A percentile compares a stretch with the other conserved stretches of the same genome.
These are phyloP conservation scores for Penicillium sp. DNA, from an alignment of 2,329 filamentous ascomycete species.

Conservation along the genomic window DNA sequence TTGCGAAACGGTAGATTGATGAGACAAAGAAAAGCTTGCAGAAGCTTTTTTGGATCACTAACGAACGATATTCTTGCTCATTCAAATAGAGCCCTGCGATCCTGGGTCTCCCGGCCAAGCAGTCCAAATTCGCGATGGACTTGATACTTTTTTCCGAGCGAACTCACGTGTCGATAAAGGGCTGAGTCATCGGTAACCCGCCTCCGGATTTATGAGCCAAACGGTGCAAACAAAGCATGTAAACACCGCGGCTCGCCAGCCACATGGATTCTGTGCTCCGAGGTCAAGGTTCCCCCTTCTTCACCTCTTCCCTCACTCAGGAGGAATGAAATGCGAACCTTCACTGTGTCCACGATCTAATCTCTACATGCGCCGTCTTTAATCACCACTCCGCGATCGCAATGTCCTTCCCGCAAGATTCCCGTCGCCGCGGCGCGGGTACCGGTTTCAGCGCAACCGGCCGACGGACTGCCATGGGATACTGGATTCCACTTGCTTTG, in stretches of 20 bases:
- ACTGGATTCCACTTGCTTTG: slow-evolving; percentile 83
- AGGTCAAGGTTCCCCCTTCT: slow-evolving; percentile 29
- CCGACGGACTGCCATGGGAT: slow-evolving; percentile 48
- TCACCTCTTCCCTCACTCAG: slow-evolving; percentile 12
- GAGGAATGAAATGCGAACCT: slow-evolving; percentile 32
- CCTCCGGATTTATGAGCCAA: slow-evolving; percentile 26
- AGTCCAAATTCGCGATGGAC: background rate
- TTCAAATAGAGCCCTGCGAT: too few species aligned
- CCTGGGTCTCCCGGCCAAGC: too few species aligned
- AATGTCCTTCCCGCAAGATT: slow-evolving; percentile 40
- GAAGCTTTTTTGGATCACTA: too few species aligned
- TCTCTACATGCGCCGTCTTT: slow-evolving; percentile 25
- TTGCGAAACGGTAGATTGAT: too few species aligned
- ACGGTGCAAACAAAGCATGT: slow-evolving; percentile 26
- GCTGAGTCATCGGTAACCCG: slow-evolving; percentile 22
- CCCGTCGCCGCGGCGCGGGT: slow-evolving; percentile 34
- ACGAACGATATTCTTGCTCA: too few species aligned
- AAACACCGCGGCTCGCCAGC: slow-evolving; percentile 35
- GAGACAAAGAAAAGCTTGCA: too few species aligned
- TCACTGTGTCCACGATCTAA: slow-evolving; percentile 21
- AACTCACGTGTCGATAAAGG: slow-evolving; percentile 25
- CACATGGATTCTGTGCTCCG: slow-evolving; percentile 39
- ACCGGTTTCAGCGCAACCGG: slow-evolving; percentile 41
- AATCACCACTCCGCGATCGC: slow-evolving; percentile 23
- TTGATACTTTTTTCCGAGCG: slow-evolving; percentile 10